Base-by-base conservation (phyloP, 2,329 filamentous ascomycete genomes). In the Penicillium sp. region DNA sequence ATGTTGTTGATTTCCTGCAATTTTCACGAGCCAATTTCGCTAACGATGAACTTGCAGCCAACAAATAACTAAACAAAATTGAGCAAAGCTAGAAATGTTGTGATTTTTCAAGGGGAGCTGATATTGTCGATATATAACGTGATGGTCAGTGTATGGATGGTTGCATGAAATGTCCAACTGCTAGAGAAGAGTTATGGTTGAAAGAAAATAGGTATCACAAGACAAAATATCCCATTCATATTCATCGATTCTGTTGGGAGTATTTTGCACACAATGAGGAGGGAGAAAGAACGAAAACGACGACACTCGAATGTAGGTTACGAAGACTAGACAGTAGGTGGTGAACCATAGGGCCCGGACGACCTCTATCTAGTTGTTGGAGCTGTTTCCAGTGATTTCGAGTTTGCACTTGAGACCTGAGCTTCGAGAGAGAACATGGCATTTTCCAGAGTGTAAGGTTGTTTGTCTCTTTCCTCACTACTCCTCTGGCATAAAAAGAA, bases 1-100 rank as follows among this genome's bases (percentile, higher is more conserved):
- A 76, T 78, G 78, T 76, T 62, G 54, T 58, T 70, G 59, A 19
- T 70, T 51, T 70, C 68, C 44, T 62, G 59, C 61, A 70, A 70
- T 42, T 68, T 70, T 53, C 65, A 69, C 45, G 63, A 67, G 38
- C 61, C 65, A 40, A n/a, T 65, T 33, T 62, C 59, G 63, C 73
- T 73, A 65, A 74, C 64, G 10, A 63, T 58, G 58, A 70, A 63
- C 42, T 17, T 66, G 47, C 66, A 76, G 74, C 74, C 67, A 73
- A 75, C 70, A 74, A 76, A 75, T 76, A 71, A 64, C 62, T 68
- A 58, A 64, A 38, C 59, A 63, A 56, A 66, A 26, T 37, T 17
- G n/a, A 10, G 49, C 28, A 22, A 51, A 35, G 10, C n/a, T 51
- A 51, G 49, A 51, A 26, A 17, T 7, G n/a, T 13, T 33, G 7